Base-by-base conservation (phyloP, 2,329 filamentous ascomycete species). In the Colletotrichum musicola region DNA sequence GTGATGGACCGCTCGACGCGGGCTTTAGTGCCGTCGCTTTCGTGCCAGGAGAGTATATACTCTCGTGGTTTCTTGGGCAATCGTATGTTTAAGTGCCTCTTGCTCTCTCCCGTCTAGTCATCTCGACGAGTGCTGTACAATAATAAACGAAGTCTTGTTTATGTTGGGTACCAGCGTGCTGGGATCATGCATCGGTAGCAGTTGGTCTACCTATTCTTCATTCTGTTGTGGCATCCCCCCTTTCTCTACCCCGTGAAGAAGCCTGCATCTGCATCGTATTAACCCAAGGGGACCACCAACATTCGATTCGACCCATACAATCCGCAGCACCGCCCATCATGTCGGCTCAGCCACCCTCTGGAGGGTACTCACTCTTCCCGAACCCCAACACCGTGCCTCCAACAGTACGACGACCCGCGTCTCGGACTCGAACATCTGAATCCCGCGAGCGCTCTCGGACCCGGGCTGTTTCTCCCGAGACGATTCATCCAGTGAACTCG, bases 281-380 rank as follows among this genome's bases (percentile, higher is more conserved):
- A 16, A 35, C 12, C 22, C 27, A 54, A 55, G 40, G 56, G 18
- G 42, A 63, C 22, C 38, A 9, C n/a, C 55, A 56, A 61, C 40
- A 35, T 51, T 62, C 56, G 49, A 55, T 38, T 60, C 54, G 47
- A 59, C 50, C 30, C 7, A 35, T 35, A 46, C 42, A 12, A 5
- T n/a, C 6, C 40, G 16, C 62, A 63, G 46, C 58, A 62, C 51
- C 51, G 62, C 59, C 27, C 71, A 70, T 22, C 66, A 84, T 84
- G 82, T 80, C 82, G 38, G 74, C 80, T 57, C 74, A 76, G 57
- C 74, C 74, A 51, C 75, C 77, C 64, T 75, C 81, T 22, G 84
- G 83, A 75, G 83, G 84, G 68, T 88, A 89, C 77, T 89, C 87
- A 68, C 82, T 89, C 69, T 89, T 89, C 73, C 86, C 87, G 30